phyloP scores from a whole-genome alignment of 768 basidiomycete species.

The Clavulina sp. region DNA sequence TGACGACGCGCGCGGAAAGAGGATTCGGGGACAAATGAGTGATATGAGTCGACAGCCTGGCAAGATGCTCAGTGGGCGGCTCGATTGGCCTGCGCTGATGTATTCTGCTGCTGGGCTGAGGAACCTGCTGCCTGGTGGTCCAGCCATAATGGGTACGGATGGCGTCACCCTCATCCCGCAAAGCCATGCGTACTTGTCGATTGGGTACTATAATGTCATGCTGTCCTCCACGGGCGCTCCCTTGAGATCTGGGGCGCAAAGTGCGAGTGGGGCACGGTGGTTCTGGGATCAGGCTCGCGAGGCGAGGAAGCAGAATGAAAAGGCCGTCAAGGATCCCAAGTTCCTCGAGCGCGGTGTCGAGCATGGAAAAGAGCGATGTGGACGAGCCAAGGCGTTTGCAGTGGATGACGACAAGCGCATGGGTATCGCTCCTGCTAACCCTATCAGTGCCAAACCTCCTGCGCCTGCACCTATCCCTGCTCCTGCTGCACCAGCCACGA shows the following conservation, averaged over 20 bases:
- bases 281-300: constrained; percentile 19
- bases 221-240: constrained; percentile 46
- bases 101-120: too few species aligned
- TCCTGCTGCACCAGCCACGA: not conserved
- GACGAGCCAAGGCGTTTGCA: constrained; percentile 19
- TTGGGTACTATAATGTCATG: constrained; percentile 67
- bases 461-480: not conserved
- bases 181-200: too few species aligned
- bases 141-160: too few species aligned
- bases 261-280: too few species aligned
- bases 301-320: constrained; percentile 17
- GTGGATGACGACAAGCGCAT: constrained; percentile 18
- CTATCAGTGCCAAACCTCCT: constrained; percentile 1
- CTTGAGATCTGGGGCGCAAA: too few species aligned
- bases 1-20: too few species aligned
- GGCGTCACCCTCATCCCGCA: too few species aligned
- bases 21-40: too few species aligned
- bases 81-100: too few species aligned
- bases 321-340: constrained; percentile 17
- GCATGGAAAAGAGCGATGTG: constrained; percentile 16
- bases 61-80: too few species aligned
- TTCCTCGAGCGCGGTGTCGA: constrained; percentile 15
- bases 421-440: not conserved
- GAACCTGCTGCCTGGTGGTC: too few species aligned
- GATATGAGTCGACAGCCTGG: too few species aligned